Evolutionary conservation across 352 stramenopile genomes (phyloP), one percentile per base, ranked within the genome.

Genomic region (Thalassiosira gravida): DNA sequence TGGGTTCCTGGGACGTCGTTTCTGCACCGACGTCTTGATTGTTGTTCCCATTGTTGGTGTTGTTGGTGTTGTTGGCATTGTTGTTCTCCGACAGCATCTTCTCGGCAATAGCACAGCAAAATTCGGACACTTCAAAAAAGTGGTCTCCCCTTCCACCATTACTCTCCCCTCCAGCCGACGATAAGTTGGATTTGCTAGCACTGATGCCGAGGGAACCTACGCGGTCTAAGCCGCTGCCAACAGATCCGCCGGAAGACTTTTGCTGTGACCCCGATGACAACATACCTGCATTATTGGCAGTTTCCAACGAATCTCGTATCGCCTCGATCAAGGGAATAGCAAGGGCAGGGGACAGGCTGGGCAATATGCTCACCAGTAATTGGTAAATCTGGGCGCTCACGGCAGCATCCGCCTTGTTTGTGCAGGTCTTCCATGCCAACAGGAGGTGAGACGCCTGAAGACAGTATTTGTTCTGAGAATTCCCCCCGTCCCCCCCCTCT

Each of bases 361-460:
- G 87, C 3, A 95, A 64, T 55, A 95, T 93, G 5, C 80, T 88
- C 6, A 93, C 87, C 8, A 95, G 72, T 0, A 94, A 49, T 56
- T 93, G 83, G 61, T 92, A 92, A 22, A 95, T 85, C 69, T 95
- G 80, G 2, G 86, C 67, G 0, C 88, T 91, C 11, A 93, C 87
- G 20, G 88, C 88, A 3, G 85, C 73, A 71, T 93, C 90, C 3
- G 80, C 74, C 57, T 92, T 92, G 37, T 83, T 83, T 3, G 74
- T 90, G 57, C 85, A 93, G 9, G 87, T 93, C 58, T 90, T 92
- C 90, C 90, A 95, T 18, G 90, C 88, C 27, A 93, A 58, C 0
- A 90, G 46, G 0, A 95, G 76, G 67, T 95, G 88, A n/a, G 87
- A 90, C 0, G 71, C 61, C 32, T 90, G 75, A 2, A 95, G 69